A percentile compares a stretch with the other conserved stretches of the same genome.
These are phyloP conservation scores for Paraglomus brasilianum DNA, from an alignment of 192 early-diverging fungal genomes.

Conservation along the genomic window DNA sequence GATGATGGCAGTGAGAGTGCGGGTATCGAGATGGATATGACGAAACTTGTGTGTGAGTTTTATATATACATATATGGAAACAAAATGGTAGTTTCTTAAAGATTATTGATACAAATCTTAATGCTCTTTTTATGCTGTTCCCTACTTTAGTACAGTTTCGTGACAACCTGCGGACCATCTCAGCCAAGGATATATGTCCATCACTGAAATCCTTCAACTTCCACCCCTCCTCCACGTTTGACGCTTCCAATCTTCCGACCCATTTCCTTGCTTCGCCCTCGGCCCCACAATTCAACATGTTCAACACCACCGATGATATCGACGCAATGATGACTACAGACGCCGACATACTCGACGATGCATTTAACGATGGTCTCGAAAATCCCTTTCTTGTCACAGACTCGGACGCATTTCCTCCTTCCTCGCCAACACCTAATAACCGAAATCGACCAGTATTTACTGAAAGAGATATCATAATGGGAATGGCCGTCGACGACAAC, in stretches of 20 bases:
- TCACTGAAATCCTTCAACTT: conserved; percentile 71
- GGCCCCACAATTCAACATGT: too few species aligned
- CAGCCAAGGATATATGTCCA: conserved; percentile 59
- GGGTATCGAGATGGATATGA: conserved; percentile 21
- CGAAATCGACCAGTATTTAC: conserved; percentile 29
- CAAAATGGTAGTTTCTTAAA: not conserved
- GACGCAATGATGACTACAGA: not conserved
- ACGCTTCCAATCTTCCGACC: too few species aligned
- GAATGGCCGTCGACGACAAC: conserved; percentile 50
- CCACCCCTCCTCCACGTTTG: conserved; percentile 28
- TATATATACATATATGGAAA: not conserved
- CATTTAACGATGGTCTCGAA: conserved; percentile 15
- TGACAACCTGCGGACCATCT: conserved; percentile 16
- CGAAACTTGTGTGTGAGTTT: conserved; percentile 25
- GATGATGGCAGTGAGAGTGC: conserved; percentile 37
- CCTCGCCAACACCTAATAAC: too few species aligned
- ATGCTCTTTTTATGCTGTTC: not conserved
- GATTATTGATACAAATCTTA: not conserved
- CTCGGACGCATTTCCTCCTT: not conserved
- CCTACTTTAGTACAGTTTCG: conserved; percentile 11
- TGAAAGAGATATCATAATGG: conserved; percentile 33
- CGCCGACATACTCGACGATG: conserved; percentile 28
- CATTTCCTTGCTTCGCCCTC: too few species aligned
- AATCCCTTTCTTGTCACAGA: conserved; percentile 17
- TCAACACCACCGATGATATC: not conserved